Percentiles rank a stretch among this genome's conserved stretches.
Conservation (phyloP, 2,329 filamentous ascomycete genomes). For the Pyrenophora teres region DNA sequence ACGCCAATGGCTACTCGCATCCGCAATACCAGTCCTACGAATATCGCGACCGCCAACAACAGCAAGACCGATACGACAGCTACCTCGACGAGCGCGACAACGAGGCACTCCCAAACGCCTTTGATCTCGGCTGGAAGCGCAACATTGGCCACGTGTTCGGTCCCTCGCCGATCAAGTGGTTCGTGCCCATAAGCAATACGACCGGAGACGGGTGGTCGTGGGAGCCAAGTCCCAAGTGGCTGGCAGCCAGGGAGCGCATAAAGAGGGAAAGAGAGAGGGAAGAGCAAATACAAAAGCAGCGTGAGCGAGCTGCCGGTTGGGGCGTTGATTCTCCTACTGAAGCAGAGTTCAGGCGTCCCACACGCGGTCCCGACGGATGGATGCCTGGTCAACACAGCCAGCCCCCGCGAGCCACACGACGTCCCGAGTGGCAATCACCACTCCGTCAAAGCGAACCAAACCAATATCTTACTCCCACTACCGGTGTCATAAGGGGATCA, state of each 20-base stretch:
- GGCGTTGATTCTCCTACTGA: constrained; percentile 54
- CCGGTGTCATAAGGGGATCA: constrained; percentile 39
- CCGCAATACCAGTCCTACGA: constrained; percentile 51
- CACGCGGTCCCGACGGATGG: constrained; percentile 37
- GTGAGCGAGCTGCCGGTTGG: constrained; percentile 72
- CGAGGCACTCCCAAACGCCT: constrained; percentile 86
- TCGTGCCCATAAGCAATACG: constrained; percentile 80
- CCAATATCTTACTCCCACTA: constrained; percentile 44
- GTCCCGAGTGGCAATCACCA: constrained; percentile 40
- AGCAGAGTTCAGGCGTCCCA: constrained; percentile 40
- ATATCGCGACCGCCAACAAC: constrained; percentile 66
- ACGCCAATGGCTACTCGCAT: constrained; percentile 49
- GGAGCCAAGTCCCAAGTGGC: constrained; percentile 83
- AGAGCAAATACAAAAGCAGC: constrained; percentile 59
- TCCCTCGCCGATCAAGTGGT: constrained; percentile 72
- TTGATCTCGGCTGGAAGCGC: constrained; percentile 81
- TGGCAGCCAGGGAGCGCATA: constrained; percentile 69
- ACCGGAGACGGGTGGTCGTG: constrained; percentile 92
- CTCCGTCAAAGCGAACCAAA: constrained; percentile 33
- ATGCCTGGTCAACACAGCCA: constrained; percentile 34
- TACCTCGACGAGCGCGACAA: constrained; percentile 92
- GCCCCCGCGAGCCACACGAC: constrained; percentile 33
- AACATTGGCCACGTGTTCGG: constrained; percentile 87
- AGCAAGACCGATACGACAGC: constrained; percentile 70
- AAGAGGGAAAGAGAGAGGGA: constrained; percentile 46